Percentiles rank a stretch among this genome's conserved stretches.
Conservation (phyloP, 495 filamentous ascomycete genomes). For the Penicillium coffeae region DNA sequence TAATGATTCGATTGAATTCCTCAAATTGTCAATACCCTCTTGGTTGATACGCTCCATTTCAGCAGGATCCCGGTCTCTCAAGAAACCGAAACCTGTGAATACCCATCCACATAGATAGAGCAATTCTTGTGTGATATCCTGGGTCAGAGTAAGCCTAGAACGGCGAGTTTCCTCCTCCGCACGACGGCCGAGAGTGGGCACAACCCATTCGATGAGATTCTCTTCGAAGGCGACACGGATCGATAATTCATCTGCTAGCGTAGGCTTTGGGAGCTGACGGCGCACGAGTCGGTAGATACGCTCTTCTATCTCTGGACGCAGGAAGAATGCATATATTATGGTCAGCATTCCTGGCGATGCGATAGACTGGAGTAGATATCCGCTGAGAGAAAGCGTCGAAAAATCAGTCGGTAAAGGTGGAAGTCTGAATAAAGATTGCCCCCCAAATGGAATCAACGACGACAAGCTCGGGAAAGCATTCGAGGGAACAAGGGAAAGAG, state of each 20-base stretch:
- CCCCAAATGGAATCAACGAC: conserved; percentile 37
- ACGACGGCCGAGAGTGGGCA: conserved; percentile 40
- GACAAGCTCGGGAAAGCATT: conserved; percentile 23
- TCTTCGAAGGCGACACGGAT: conserved; percentile 45
- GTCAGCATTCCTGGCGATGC: conserved; percentile 33
- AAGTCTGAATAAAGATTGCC: conserved; percentile 30
- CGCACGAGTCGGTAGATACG: conserved; percentile 43
- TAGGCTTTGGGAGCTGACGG: conserved; percentile 42
- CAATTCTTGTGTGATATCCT: conserved; percentile 39
- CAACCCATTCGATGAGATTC: conserved; percentile 47
- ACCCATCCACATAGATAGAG: conserved; percentile 30
- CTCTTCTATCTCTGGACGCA: conserved; percentile 41
- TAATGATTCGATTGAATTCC: conserved; percentile 28
- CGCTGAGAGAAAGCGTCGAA: conserved; percentile 26
- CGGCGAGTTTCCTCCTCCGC: conserved; percentile 40
- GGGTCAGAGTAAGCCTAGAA: conserved; percentile 33
- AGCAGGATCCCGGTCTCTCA: conserved; percentile 13
- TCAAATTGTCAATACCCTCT: conserved; percentile 25
- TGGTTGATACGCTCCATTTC: conserved; percentile 12
- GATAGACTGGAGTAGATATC: conserved; percentile 24
- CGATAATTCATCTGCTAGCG: conserved; percentile 41
- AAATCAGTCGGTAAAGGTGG: conserved; percentile 29
- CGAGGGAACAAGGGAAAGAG: conserved; percentile 40
- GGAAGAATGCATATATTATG: conserved; percentile 33
- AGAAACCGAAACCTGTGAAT: conserved; percentile 29